Percentiles rank a stretch among this genome's conserved stretches.
These are phyloP conservation scores for Acanthamoeba healyi DNA, from an alignment of 208 protist genomes.

Conservation along the genomic window DNA sequence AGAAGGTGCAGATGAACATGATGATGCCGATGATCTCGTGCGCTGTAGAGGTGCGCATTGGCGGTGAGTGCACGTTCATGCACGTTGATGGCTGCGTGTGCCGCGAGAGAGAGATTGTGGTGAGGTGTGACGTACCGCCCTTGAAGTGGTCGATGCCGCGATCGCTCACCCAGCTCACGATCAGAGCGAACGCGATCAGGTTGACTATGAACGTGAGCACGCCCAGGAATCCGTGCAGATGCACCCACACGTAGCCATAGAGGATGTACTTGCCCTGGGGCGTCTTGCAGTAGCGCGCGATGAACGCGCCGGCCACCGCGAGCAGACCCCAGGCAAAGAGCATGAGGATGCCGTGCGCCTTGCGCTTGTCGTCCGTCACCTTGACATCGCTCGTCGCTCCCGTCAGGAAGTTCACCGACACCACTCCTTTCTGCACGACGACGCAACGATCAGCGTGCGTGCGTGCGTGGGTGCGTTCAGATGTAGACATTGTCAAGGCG, in stretches of 20 bases:
- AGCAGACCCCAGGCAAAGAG: slow-evolving; percentile 42
- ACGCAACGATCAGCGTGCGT: too few relatives aligned
- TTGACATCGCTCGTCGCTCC: neutral
- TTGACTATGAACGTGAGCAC: slow-evolving; percentile 9
- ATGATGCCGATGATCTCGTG: slow-evolving; percentile 44
- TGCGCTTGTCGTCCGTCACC: neutral
- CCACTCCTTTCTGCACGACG: slow-evolving; percentile 40
- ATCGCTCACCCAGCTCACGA: neutral
- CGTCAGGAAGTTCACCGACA: neutral
- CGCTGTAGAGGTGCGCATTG: neutral
- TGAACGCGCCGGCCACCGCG: slow-evolving; percentile 24
- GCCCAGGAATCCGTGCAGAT: slow-evolving; percentile 31
- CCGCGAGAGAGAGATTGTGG: neutral
- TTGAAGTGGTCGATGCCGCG: neutral
- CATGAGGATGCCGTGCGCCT: slow-evolving; percentile 63
- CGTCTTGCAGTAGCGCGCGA: slow-evolving; percentile 33
- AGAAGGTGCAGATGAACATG: slow-evolving; percentile 59
- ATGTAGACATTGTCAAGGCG: too few relatives aligned
- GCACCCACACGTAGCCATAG: slow-evolving; percentile 61
- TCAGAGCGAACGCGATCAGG: slow-evolving; percentile 49
- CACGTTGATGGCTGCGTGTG: neutral
- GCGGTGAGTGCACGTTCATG: neutral
- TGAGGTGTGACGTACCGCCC: neutral
- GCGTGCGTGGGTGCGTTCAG: too few relatives aligned
- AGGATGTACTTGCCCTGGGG: slow-evolving; percentile 36